Evolutionary conservation across 768 basidiomycete genomes (phyloP), one percentile per base, ranked within the genome.

Genomic region (Favolaschia claudopus): DNA sequence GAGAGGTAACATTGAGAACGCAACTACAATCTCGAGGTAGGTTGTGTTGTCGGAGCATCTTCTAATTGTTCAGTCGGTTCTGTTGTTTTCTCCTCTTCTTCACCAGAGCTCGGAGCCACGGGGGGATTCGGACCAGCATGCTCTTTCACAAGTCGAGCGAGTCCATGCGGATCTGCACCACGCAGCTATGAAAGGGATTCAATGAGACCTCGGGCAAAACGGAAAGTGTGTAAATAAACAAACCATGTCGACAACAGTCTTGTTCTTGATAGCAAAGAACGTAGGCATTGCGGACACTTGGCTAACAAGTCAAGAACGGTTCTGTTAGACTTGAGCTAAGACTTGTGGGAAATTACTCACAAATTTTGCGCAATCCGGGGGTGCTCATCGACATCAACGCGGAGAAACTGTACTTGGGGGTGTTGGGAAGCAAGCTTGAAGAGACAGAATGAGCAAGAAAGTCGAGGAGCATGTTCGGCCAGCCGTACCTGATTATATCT

Each of bases 271-370:
- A 7, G 61, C 67, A 24, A 63, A 55, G 51, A 68, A 68, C 0
- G 67, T 68, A 20, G 67, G 67, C 64, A 68, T 68, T 1, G 67
- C 67, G 24, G 53, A 40, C 29, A 68, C 54, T 38, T 62, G 46
- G 38, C 61, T 58, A 32, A 13, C 38, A 44, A 42, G 38, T 19
- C 13, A 9, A 33, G 28, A 48, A n/a, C 32, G 34, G 39, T 9
- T 10, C 39, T 8, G 12, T 10, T 9, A 20, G 20, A n/a, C 8
- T 28, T 7, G 25, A n/a, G 28, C 27, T n/a, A n/a, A 6, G 8
- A 20, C 6, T 7, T 8, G 9, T 19, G 5, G 15, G 22, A 36
- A n/a, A 28, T 10, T n/a, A 31, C 62, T 9, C 33, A 59, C 62
- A 64, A 60, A 33, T 49, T 37, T 38, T 57, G 24, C 5, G 64